A percentile compares a stretch with the other conserved stretches of the same genome.
phyloP scores from a whole-genome alignment of 805 yeast species.

The Metschnikowia cerradonensis region DNA sequence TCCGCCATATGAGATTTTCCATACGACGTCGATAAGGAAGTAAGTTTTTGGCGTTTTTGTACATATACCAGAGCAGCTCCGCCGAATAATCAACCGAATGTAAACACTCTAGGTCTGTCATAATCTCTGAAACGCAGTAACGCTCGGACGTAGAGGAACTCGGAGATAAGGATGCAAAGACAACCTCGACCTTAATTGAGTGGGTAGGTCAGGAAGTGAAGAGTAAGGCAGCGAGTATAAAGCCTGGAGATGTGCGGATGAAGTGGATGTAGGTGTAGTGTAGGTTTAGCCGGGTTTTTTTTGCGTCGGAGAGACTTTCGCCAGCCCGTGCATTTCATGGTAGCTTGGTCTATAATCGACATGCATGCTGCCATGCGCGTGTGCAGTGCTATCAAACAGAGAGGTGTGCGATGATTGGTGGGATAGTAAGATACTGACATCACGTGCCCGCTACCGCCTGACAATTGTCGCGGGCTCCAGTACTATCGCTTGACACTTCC shows the following conservation, averaged over 20 bases:
- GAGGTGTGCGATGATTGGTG: slow-evolving; percentile 5
- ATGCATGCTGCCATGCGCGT: slow-evolving; percentile 2
- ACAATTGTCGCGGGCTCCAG: background rate
- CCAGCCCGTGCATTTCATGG: background rate
- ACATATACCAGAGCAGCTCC: slow-evolving; percentile 69
- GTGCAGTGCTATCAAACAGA: slow-evolving; percentile 4
- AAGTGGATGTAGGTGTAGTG: background rate
- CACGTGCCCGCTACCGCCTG: background rate
- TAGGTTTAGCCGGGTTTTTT: background rate
- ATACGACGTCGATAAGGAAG: slow-evolving; percentile 73
- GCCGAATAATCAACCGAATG: slow-evolving; percentile 11
- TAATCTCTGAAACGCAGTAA: background rate
- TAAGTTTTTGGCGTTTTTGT: slow-evolving; percentile 67
- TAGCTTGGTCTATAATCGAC: slow-evolving; percentile 1
- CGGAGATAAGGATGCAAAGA: background rate
- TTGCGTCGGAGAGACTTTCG: background rate
- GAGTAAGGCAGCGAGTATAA: background rate
- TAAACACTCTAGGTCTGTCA: background rate
- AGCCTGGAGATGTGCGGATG: background rate
- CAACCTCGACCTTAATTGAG: too few relatives aligned
- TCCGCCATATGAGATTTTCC: slow-evolving; percentile 84
- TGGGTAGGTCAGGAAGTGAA: background rate
- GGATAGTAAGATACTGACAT: background rate
- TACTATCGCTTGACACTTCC: background rate
- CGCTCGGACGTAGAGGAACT: background rate